Evolutionary conservation across 2,329 filamentous ascomycete species (phyloP), one percentile per base, ranked within the genome.

Genomic region (Trichophyton simii): DNA sequence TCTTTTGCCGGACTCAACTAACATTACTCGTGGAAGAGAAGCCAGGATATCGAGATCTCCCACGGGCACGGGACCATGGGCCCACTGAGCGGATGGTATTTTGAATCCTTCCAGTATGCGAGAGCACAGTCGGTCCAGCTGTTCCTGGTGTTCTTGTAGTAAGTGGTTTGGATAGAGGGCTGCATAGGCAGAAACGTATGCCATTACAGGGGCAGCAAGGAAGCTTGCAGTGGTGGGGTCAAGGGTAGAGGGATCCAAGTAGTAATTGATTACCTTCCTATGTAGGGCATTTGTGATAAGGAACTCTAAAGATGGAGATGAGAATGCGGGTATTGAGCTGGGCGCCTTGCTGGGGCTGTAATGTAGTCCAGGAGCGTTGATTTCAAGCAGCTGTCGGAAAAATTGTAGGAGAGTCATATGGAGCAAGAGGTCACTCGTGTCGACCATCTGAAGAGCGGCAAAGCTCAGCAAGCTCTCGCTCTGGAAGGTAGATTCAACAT

Each of bases 371-470:
- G 73, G 73, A 7, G 72, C 70, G 59, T 71, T 72, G 1, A 77
- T 75, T 36, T 73, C 72, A 34, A 85, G 73, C 2, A 84, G 70
- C n/a, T 80, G 77, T 20, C 77, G 75, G 67, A 78, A 83, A 69
- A 84, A 85, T 64, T 82, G 78, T 63, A 85, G 73, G 48, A 84
- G 71, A 3, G 79, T 82, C 72, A 83, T 79, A 64, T 84, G 79
- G 80, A 85, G 82, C 57, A 86, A 72, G 2, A 84, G 76, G 67
- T 86, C 83, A 36, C 78, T 77, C 54, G 72, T 75, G 63, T 86
- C 79, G 2, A 84, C 78, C 81, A 85, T 84, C 48, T 77, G 74
- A 57, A 75, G 70, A 3, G 79, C 73, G 4, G 79, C 79, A 62
- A 83, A 85, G 38, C 83, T 78, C 2, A 85, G 72, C 7, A 86